Evolutionary conservation across 139 green algal genomes (phyloP).

Genomic region (Asterochloris sp.): DNA sequence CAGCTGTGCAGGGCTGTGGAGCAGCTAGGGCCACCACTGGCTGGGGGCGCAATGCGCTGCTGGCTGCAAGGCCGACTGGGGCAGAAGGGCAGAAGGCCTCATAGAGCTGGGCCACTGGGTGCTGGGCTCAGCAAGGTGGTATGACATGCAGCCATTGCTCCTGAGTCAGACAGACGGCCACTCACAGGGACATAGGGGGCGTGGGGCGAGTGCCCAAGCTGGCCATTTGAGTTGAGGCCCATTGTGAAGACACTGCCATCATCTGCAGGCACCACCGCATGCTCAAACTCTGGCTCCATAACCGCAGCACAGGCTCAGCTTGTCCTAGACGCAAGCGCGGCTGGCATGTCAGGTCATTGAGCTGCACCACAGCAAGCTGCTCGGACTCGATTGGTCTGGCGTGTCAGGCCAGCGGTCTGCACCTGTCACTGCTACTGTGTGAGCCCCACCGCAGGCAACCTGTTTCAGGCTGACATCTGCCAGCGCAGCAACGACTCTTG

Average conservation of each 20-base stretch:
- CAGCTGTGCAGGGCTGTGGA: no score
- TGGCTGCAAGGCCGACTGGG: not conserved
- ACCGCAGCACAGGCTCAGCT: not conserved
- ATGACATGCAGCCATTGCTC: not conserved
- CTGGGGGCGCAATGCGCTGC: no score
- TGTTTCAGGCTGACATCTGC: not conserved
- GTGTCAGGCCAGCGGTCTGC: not conserved
- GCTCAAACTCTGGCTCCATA: not conserved
- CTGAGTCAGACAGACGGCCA: not conserved
- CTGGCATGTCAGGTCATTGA: not conserved
- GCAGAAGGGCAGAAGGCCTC: not conserved
- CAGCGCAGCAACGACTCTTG: not conserved
- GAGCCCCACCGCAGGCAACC: constrained; percentile 8
- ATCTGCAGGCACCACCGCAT: constrained; percentile 19
- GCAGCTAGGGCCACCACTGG: no score
- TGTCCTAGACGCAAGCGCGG: not conserved
- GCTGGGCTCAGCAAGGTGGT: no score
- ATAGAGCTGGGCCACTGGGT: not conserved
- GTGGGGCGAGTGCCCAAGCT: constrained; percentile 50
- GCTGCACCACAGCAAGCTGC: not conserved
- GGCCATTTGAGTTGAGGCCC: constrained; percentile 62
- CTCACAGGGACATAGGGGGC: constrained; percentile 7
- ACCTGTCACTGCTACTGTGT: constrained; percentile 6
- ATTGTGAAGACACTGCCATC: constrained; percentile 62
- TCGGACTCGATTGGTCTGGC: not conserved